Evolutionary conservation across 1,284 basidiomycete genomes (phyloP), one percentile per base, ranked within the genome.

Genomic region (Trametes sp.): DNA sequence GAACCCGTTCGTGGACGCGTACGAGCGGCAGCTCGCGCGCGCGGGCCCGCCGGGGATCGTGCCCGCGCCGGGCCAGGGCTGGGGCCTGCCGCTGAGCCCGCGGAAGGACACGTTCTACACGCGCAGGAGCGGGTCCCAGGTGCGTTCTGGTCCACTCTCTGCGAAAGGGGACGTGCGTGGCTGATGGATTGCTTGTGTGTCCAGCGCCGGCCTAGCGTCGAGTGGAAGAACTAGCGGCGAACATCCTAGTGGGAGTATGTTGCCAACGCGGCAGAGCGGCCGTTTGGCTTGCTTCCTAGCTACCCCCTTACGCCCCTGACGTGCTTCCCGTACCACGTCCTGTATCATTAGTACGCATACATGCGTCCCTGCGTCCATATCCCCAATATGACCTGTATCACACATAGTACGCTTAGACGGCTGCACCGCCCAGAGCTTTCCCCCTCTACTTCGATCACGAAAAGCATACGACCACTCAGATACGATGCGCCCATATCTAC

Each of bases 101-200:
- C 31, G 52, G n/a, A 59, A 54, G 54, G 62, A 67, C 7, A 67
- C 66, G 52, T 67, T 67, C 61, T 67, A 67, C 44, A 49, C 66
- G 33, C 55, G 63, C 26, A 36, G 57, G 24, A 41, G 48, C 14
- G 61, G 52, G 23, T 59, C 54, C 31, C 63, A 67, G 58, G 66
- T 67, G 29, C 19, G 62, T 67, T 42, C 19, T 11, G 1, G 5
- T 49, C n/a, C n/a, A n/a, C n/a, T n/a, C n/a, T n/a, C n/a, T n/a
- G n/a, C n/a, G 24, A 29, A 11, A 5, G 38, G 26, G 24, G 23
- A 33, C 11, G 24, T 21, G 41, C 11, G 42, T 28, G 26, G 54
- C 31, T 48, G 31, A 36, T 13, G 4, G 19, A 4, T 26, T n/a
- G 2, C 14, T 1, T 16, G 1, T 42, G 11, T 10, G 42, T 42